Evolutionary conservation across 306 rosid species (phyloP).

Genomic region (Quercus rubra): DNA sequence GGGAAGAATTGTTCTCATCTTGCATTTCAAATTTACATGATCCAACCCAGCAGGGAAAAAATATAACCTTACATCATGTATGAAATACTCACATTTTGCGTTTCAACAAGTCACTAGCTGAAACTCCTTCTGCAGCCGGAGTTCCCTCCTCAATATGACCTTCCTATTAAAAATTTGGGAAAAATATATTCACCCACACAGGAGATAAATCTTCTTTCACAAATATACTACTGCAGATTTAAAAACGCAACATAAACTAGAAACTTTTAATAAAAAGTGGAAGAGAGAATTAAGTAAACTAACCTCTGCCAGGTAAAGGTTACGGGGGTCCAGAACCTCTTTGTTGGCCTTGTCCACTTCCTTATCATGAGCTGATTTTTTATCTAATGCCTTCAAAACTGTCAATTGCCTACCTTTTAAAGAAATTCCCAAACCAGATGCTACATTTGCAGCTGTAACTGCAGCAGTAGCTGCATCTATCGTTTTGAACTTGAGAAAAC

Average conservation of each 20-base stretch:
- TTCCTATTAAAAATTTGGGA: constrained; percentile 51
- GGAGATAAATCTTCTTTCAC: constrained; percentile 12
- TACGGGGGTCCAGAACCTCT: constrained; percentile 81
- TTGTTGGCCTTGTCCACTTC: constrained; percentile 62
- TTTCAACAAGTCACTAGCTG: constrained; percentile 72
- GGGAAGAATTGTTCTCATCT: neutral
- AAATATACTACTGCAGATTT: neutral
- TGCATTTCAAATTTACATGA: neutral
- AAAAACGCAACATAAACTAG: neutral
- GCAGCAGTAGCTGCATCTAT: constrained; percentile 73
- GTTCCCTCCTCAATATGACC: constrained; percentile 87
- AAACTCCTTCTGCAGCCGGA: constrained; percentile 95
- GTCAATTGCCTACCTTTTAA: constrained; percentile 80
- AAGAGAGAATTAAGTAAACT: constrained; percentile 5
- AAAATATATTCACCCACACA: constrained; percentile 28
- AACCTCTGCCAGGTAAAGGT: constrained; percentile 86
- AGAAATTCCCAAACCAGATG: constrained; percentile 64
- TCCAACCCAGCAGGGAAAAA: neutral
- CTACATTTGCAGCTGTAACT: constrained; percentile 58
- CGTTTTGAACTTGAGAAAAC: constrained; percentile 85
- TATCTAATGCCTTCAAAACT: constrained; percentile 83
- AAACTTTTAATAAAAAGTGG: neutral
- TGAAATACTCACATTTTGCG: constrained; percentile 69
- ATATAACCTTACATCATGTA: neutral
- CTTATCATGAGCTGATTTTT: constrained; percentile 84